These are phyloP conservation scores for Kwoniella sp. DNA, from an alignment of 768 basidiomycete genomes.

Conservation along the genomic window DNA sequence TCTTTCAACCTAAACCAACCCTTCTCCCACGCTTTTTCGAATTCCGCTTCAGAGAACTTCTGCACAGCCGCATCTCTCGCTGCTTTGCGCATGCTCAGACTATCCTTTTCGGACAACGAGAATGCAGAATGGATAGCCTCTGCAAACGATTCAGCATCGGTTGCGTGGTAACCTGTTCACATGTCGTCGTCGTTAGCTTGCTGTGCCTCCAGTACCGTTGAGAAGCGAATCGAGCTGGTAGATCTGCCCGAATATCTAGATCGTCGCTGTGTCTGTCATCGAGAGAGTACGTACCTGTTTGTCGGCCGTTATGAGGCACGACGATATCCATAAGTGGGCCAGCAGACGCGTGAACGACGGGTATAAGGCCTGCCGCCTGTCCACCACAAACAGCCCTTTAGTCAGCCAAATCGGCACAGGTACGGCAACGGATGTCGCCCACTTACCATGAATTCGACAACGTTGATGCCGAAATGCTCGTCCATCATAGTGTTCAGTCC, in stretches of 20 bases:
- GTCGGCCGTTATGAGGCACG: slow-evolving; percentile 70
- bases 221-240: slow-evolving; percentile 63
- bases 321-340: slow-evolving; percentile 91
- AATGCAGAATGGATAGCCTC: slow-evolving; percentile 68
- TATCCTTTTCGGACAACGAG: slow-evolving; percentile 63
- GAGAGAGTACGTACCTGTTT: slow-evolving; percentile 64
- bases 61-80: slow-evolving; percentile 73
- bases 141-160: slow-evolving; percentile 67
- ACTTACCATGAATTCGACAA: slow-evolving; percentile 94
- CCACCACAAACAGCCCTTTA: background rate
- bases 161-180: slow-evolving; percentile 76
- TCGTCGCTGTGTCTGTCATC: too few relatives aligned
- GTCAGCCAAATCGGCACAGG: background rate
- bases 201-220: slow-evolving; percentile 57
- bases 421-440: background rate
- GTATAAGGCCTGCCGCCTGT: slow-evolving; percentile 90
- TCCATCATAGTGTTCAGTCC: slow-evolving; percentile 97
- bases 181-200: background rate
- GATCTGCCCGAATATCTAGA: too few relatives aligned
- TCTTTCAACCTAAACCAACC: slow-evolving; percentile 42
- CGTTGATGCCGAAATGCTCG: slow-evolving; percentile 97
- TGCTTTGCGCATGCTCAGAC: slow-evolving; percentile 67
- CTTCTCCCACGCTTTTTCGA: slow-evolving; percentile 66
- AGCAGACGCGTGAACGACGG: slow-evolving; percentile 88
- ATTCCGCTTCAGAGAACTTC: slow-evolving; percentile 75